A percentile compares a stretch with the other conserved stretches of the same genome.
Evolutionary conservation across 768 basidiomycete genomes (phyloP).

Genomic region (Podaxis sp.): DNA sequence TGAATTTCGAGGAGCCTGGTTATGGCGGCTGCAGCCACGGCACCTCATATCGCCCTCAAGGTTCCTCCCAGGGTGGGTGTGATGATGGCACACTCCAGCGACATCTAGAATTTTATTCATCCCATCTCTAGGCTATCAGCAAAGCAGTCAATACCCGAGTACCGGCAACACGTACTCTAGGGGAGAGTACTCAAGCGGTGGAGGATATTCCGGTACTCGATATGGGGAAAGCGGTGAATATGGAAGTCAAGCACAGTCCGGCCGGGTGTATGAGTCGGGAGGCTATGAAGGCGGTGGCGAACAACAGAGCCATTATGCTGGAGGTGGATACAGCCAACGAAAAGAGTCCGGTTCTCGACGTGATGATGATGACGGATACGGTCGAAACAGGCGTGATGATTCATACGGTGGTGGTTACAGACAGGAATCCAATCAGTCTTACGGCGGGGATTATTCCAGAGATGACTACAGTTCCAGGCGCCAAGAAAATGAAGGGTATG

Average conservation of each 20-base stretch:
- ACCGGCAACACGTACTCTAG: not conserved
- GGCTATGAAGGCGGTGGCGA: not conserved
- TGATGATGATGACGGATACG: not conserved
- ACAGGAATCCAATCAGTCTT: conserved; percentile 2
- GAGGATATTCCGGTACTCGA: conserved; percentile 13
- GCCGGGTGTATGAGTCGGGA: conserved; percentile 5
- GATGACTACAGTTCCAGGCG: conserved; percentile 20
- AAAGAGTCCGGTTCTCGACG: not conserved
- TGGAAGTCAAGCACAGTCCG: conserved; percentile 6
- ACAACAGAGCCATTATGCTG: conserved; percentile 12
- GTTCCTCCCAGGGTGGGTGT: conserved; percentile 8
- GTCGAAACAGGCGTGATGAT: not conserved
- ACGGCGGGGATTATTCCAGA: not conserved
- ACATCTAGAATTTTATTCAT: too few species aligned
- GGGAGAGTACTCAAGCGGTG: not conserved
- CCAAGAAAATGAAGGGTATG: conserved; percentile 14
- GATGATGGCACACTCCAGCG: not conserved
- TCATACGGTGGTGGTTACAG: conserved; percentile 15
- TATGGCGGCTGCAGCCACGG: conserved; percentile 36
- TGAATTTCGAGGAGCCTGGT: conserved; percentile 36
- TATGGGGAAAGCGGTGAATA: not conserved
- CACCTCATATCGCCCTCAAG: conserved; percentile 11
- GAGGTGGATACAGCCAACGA: conserved; percentile 1
- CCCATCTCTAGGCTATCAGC: not conserved
- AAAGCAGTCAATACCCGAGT: not conserved